Evolutionary conservation across 2,329 filamentous ascomycete genomes (phyloP).

Genomic region (Tolypocladium ovalisporum): DNA sequence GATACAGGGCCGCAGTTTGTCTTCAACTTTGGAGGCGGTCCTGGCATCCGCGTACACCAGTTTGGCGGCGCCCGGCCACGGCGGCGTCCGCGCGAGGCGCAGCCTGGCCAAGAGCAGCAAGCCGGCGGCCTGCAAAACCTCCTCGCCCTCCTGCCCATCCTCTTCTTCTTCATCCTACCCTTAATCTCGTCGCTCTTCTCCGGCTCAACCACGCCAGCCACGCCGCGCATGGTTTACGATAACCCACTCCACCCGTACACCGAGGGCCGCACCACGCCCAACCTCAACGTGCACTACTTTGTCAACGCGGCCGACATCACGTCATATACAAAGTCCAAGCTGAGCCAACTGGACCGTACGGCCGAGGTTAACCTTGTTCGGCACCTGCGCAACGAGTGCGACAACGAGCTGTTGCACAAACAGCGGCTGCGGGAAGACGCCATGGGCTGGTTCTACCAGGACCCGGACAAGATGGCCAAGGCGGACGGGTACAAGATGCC

Average conservation of each 20-base stretch:
- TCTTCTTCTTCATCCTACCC: constrained; percentile 80
- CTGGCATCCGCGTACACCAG: constrained; percentile 87
- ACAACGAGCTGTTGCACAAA: constrained; percentile 56
- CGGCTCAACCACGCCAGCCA: constrained; percentile 23
- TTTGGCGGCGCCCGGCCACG: constrained; percentile 76
- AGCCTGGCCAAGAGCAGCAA: constrained; percentile 35
- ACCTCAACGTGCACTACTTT: constrained; percentile 71
- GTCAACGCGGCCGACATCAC: constrained; percentile 70
- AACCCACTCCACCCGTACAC: constrained; percentile 60
- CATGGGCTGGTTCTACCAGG: constrained; percentile 77
- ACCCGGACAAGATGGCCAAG: constrained; percentile 65
- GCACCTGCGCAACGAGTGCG: constrained; percentile 59
- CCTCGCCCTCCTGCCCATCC: constrained; percentile 71
- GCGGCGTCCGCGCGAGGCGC: constrained; percentile 59
- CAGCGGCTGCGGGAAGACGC: constrained; percentile 64
- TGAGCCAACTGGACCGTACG: constrained; percentile 62
- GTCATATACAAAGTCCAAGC: constrained; percentile 56
- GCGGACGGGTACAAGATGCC: constrained; percentile 46
- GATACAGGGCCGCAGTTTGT: constrained; percentile 80
- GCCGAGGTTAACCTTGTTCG: constrained; percentile 67
- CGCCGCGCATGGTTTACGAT: constrained; percentile 71
- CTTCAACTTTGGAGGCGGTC: constrained; percentile 87
- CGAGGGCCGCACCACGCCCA: constrained; percentile 57
- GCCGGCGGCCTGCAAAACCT: constrained; percentile 45
- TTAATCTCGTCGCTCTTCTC: constrained; percentile 73